These are phyloP conservation scores for Coemansia sp. DNA, from an alignment of 192 early-diverging fungal species.

Conservation along the genomic window DNA sequence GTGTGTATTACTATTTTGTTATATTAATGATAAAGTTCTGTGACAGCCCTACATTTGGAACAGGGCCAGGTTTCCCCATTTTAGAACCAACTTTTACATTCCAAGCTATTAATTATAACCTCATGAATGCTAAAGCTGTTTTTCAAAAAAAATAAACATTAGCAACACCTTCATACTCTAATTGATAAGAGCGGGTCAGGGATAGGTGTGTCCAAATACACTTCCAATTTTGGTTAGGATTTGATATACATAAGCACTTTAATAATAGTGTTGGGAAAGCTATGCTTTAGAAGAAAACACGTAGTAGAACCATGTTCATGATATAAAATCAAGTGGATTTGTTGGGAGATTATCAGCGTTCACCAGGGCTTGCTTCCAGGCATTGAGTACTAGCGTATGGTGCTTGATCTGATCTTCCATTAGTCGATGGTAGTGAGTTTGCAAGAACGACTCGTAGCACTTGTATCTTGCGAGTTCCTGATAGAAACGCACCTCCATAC, in stretches of 20 bases:
- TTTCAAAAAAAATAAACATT: no score
- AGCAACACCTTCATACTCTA: no score
- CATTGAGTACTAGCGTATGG: slow-evolving; percentile 52
- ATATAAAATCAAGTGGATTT: slow-evolving; percentile 50
- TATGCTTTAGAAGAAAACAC: neutral
- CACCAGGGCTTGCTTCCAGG: slow-evolving; percentile 54
- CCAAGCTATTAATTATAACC: no score
- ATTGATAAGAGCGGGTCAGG: no score
- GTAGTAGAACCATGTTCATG: slow-evolving; percentile 6
- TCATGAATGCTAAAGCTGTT: no score
- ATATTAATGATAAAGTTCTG: no score
- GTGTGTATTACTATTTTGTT: no score
- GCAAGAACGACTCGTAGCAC: slow-evolving; percentile 53
- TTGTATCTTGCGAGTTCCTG: slow-evolving; percentile 53
- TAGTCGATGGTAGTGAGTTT: slow-evolving; percentile 43
- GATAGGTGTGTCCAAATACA: no score
- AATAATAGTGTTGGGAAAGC: neutral
- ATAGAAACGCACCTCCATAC: slow-evolving; percentile 52
- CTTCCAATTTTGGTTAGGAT: no score
- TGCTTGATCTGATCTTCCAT: slow-evolving; percentile 56
- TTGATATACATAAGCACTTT: neutral
- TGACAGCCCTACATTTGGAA: no score
- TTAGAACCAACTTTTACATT: no score
- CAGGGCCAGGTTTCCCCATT: no score
- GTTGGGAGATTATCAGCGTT: slow-evolving; percentile 49